phyloP scores from a whole-genome alignment of 1,284 basidiomycete species.

The Sporisorium graminicola region DNA sequence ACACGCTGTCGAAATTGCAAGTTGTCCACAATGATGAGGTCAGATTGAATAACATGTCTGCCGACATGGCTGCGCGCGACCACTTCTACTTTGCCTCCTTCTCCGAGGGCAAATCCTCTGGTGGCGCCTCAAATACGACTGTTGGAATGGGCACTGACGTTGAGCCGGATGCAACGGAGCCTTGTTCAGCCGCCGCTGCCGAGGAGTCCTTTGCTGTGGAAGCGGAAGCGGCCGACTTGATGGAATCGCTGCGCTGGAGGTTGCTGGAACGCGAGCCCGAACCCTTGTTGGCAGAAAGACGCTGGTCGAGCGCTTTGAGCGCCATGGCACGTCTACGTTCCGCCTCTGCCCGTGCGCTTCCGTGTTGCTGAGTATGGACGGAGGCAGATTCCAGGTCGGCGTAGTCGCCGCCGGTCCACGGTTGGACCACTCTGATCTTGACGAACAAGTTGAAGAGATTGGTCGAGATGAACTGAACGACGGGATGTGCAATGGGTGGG shows the following conservation, averaged over 20 bases:
- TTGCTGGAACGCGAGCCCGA: conserved; percentile 24
- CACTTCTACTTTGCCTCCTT: conserved; percentile 17
- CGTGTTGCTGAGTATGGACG: conserved; percentile 73
- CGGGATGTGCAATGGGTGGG: conserved; percentile 80
- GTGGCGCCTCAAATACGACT: conserved; percentile 49
- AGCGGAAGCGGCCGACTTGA: conserved; percentile 27
- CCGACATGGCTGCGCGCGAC: background rate
- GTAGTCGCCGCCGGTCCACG: conserved; percentile 71
- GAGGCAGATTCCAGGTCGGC: conserved; percentile 73
- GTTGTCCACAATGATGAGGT: background rate
- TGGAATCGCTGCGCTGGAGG: conserved; percentile 31
- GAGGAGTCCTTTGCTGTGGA: conserved; percentile 13
- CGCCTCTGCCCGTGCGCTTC: conserved; percentile 58
- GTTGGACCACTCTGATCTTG: conserved; percentile 79
- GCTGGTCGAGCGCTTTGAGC: conserved; percentile 92
- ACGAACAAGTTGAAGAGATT: conserved; percentile 77
- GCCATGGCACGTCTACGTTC: conserved; percentile 81
- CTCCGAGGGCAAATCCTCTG: conserved; percentile 30
- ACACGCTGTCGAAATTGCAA: background rate
- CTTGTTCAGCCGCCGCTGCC: background rate
- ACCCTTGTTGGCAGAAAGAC: conserved; percentile 75
- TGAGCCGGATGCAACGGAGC: conserved; percentile 7
- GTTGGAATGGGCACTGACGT: conserved; percentile 31
- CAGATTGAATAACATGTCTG: background rate
- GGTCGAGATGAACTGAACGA: conserved; percentile 79